These are phyloP conservation scores for Phalaenopsis aphrodite DNA, from an alignment of 106 monocot genomes.

Conservation along the genomic window DNA sequence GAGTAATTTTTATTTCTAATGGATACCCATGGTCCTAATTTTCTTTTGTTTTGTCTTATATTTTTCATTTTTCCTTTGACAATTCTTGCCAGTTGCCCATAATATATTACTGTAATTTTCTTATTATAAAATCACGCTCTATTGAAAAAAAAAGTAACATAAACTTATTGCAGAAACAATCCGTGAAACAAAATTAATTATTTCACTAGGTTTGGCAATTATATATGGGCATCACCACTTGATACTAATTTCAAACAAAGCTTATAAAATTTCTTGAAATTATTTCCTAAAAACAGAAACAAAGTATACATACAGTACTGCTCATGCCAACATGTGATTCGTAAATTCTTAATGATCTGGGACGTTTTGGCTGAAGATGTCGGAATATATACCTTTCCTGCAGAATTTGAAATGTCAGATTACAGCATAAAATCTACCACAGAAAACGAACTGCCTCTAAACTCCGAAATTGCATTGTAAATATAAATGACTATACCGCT, in stretches of 20 bases:
- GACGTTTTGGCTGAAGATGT: constrained; percentile 82
- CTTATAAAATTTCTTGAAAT: not conserved
- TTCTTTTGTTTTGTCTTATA: not conserved
- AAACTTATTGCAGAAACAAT: not conserved
- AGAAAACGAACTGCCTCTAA: not conserved
- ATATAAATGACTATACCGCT: constrained; percentile 33
- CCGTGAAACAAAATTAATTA: not conserved
- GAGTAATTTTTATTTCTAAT: too few species aligned
- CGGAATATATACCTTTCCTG: constrained; percentile 87
- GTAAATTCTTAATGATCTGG: constrained; percentile 87
- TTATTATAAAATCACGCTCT: too few species aligned
- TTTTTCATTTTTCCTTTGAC: not conserved
- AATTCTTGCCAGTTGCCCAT: too few species aligned
- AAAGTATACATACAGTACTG: constrained; percentile 56
- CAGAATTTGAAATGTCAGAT: not conserved
- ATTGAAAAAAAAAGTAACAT: too few species aligned
- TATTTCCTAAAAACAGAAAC: not conserved
- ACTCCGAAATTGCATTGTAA: not conserved
- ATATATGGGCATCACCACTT: not conserved
- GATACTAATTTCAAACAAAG: not conserved
- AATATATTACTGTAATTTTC: too few species aligned
- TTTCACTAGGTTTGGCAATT: not conserved
- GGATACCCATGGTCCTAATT: too few species aligned
- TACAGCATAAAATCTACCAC: not conserved
- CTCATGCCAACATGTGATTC: constrained; percentile 99